Conservation (phyloP, 1,139 yeast genomes). For the Blastobotrys ciferrii region DNA sequence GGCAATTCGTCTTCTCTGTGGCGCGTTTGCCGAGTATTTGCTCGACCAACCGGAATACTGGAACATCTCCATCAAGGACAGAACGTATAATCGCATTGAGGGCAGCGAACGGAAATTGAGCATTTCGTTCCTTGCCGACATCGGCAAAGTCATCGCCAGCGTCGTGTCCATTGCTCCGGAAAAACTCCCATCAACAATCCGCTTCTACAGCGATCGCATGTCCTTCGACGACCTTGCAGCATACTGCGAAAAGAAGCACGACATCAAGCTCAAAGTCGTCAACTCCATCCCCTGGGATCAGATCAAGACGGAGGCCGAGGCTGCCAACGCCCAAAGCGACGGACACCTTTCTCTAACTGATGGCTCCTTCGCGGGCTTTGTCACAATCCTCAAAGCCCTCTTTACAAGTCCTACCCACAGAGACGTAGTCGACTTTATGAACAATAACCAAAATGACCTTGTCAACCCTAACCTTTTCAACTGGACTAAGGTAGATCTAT, state of each 20-base stretch:
- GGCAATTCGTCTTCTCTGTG: slow-evolving; percentile 48
- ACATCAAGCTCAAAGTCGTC: not conserved
- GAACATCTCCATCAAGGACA: not conserved
- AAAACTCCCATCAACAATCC: slow-evolving; percentile 47
- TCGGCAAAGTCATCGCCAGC: slow-evolving; percentile 50
- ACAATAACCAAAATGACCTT: slow-evolving; percentile 1
- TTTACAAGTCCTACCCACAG: not conserved
- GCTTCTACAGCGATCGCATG: slow-evolving; percentile 45
- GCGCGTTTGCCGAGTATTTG: slow-evolving; percentile 37
- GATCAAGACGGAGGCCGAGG: not conserved
- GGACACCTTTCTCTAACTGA: not conserved
- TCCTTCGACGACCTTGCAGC: slow-evolving; percentile 43
- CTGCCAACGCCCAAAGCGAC: not conserved
- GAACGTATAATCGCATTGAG: not conserved
- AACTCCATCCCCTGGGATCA: not conserved
- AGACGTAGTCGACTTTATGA: slow-evolving; percentile 1
- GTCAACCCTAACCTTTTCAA: slow-evolving; percentile 12
- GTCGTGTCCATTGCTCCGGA: slow-evolving; percentile 40
- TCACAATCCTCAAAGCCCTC: not conserved
- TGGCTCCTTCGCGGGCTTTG: not conserved
- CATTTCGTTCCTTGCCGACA: slow-evolving; percentile 44
- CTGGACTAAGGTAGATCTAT: slow-evolving; percentile 7
- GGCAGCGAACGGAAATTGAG: slow-evolving; percentile 30
- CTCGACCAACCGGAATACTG: slow-evolving; percentile 21
- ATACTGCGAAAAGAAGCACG: slow-evolving; percentile 41